These are phyloP conservation scores for Amyloporia xantha DNA, from an alignment of 768 basidiomycete species.

Conservation along the genomic window DNA sequence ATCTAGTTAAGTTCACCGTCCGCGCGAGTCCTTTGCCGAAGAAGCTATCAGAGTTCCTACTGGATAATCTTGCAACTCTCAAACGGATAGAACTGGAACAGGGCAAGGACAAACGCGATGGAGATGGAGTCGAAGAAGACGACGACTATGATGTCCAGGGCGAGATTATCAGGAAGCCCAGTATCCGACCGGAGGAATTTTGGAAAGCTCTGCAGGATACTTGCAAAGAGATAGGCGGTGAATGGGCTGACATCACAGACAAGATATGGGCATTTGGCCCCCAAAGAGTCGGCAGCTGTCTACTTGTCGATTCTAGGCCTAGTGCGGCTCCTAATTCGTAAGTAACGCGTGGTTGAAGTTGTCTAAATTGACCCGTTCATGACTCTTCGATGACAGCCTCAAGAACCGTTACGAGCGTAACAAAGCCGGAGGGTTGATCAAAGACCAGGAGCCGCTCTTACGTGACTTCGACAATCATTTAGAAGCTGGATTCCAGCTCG, in stretches of 20 bases:
- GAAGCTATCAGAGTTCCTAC: constrained; percentile 67
- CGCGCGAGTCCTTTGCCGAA: constrained; percentile 77
- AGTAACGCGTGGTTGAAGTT: constrained; percentile 23
- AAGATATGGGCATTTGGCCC: constrained; percentile 91
- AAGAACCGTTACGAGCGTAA: constrained; percentile 40
- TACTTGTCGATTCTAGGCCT: constrained; percentile 72
- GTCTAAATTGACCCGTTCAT: too few species aligned
- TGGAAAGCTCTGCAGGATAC: constrained; percentile 65
- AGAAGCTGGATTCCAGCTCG: constrained; percentile 93
- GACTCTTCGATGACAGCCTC: constrained; percentile 37
- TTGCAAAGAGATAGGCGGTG: constrained; percentile 59
- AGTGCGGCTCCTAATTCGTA: constrained; percentile 46
- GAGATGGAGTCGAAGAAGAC: constrained; percentile 24
- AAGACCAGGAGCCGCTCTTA: constrained; percentile 15
- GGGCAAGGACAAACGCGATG: constrained; percentile 9
- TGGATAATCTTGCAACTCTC: constrained; percentile 60
- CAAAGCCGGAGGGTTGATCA: constrained; percentile 27
- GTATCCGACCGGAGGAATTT: constrained; percentile 68
- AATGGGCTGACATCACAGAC: constrained; percentile 73
- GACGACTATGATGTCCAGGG: constrained; percentile 41
- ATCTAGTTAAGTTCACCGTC: constrained; percentile 74
- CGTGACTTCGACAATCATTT: constrained; percentile 77
- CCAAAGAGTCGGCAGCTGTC: constrained; percentile 75
- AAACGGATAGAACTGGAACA: constrained; percentile 50
- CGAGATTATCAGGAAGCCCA: constrained; percentile 55